Conservation (phyloP, 371 early-diverging fungal genomes). For the Syncephalis plumigaleata region DNA sequence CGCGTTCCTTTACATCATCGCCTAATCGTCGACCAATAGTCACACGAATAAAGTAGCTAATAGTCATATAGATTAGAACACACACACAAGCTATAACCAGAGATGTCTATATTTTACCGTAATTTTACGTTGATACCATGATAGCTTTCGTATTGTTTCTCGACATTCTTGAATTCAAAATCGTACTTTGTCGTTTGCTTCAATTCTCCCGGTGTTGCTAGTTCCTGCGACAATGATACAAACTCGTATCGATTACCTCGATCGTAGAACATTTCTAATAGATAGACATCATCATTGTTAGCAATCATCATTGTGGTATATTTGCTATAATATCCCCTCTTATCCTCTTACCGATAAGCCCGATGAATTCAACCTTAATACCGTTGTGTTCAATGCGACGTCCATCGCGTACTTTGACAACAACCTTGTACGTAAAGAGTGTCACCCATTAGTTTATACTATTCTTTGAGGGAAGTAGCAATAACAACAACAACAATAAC, state of each 20-base stretch:
- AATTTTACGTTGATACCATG: conserved; percentile 83
- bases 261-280: conserved; percentile 80
- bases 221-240: conserved; percentile 63
- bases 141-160: conserved; percentile 80
- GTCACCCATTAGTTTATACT: neutral
- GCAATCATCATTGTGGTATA: too few species aligned
- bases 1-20: conserved; percentile 51
- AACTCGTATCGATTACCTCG: conserved; percentile 91
- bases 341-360: conserved; percentile 60
- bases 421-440: conserved; percentile 36
- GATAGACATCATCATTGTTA: neutral
- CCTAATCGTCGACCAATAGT: conserved; percentile 51
- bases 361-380: conserved; percentile 94
- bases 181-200: conserved; percentile 40
- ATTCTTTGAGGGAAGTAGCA: too few species aligned
- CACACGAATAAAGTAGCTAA: conserved; percentile 66
- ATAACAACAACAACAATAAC: too few species aligned
- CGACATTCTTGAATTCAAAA: conserved; percentile 83
- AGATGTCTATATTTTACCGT: conserved; percentile 20
- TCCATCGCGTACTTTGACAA: conserved; percentile 73
- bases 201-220: conserved; percentile 69
- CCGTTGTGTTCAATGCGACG: conserved; percentile 91
- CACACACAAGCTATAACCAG: neutral
- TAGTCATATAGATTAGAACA: neutral
- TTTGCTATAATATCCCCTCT: neutral